Base-by-base conservation (phyloP, 306 rosid species). In the Rosa rugosa region DNA sequence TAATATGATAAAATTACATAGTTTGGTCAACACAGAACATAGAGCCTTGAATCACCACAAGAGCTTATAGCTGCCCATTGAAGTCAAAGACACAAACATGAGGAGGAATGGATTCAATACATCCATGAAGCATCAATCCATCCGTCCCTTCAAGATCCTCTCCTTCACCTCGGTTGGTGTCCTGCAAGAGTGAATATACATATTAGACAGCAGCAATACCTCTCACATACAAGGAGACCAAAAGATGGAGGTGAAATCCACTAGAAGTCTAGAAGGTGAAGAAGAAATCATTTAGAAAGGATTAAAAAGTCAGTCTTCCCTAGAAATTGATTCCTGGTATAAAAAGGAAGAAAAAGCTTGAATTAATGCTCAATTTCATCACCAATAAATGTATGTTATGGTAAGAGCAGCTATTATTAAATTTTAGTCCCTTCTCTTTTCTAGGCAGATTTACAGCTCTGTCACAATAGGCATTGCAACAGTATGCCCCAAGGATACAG, bases 81-180 rank as follows among this genome's bases (percentile, higher is more conserved):
- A 45, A 49, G 67, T 57, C n/a, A 14, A 54, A 63, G 75, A 47
- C 72, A 74, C 69, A 59, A 69, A 60, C 66, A 76, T 40, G 4
- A 20, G 36, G 67, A 62, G 53, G 18, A 59, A 45, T 69, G 9
- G 10, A 31, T 31, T 63, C 42, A 5, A 44, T 44, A 20, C 18
- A 44, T 34, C 17, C 57, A 46, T 20, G 51, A 50, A 74, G 71
- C 49, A 56, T 86, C 86, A 96, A 80, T 96, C 99, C 99, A 91
- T 96, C 79, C 99, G 89, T 81, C 99, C 97, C 84, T 93, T 96
- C 88, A 96, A 87, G 88, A 93, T 89, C 84, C 92, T 90, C 79
- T 96, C 99, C 85, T 87, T 89, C 67, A 96, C 94, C 88, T 96
- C 98, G 8, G 93, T 91, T 59, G 97, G 96, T 1, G 97, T 96